Conservation (phyloP, 176 grass and related monocot genomes). For the Carex littledalei region DNA sequence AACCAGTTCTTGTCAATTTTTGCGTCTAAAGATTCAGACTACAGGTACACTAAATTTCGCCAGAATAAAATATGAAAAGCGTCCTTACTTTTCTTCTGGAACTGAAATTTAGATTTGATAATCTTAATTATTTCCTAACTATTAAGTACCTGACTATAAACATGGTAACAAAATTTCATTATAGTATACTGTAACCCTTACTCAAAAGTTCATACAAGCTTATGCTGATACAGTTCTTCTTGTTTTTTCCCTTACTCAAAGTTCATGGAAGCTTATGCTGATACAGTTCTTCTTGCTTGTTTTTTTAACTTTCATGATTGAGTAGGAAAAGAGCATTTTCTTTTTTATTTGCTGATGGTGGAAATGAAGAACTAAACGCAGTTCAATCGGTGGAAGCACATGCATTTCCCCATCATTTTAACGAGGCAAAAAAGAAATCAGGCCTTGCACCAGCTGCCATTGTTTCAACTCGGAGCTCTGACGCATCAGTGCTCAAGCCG, state of each 20-base stretch:
- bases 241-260: neutral
- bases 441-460: conserved; percentile 86
- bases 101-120: neutral
- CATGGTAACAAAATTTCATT: neutral
- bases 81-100: neutral
- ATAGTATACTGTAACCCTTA: neutral
- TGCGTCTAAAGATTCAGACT: conserved; percentile 52
- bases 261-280: neutral
- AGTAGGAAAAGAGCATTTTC: conserved; percentile 83
- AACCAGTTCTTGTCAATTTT: conserved; percentile 91
- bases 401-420: conserved; percentile 75
- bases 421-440: conserved; percentile 50
- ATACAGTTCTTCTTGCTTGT: neutral
- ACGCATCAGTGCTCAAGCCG: conserved; percentile 58
- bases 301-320: neutral
- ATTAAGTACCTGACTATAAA: neutral
- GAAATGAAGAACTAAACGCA: conserved; percentile 62
- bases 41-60: conserved; percentile 37
- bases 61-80: neutral
- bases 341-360: conserved; percentile 66
- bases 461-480: conserved; percentile 40
- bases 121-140: neutral
- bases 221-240: neutral
- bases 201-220: neutral
- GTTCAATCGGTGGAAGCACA: conserved; percentile 67